Percentiles rank a stretch among this genome's conserved stretches.
phyloP scores from a whole-genome alignment of 306 rosid species.

The Acacia acuminata region DNA sequence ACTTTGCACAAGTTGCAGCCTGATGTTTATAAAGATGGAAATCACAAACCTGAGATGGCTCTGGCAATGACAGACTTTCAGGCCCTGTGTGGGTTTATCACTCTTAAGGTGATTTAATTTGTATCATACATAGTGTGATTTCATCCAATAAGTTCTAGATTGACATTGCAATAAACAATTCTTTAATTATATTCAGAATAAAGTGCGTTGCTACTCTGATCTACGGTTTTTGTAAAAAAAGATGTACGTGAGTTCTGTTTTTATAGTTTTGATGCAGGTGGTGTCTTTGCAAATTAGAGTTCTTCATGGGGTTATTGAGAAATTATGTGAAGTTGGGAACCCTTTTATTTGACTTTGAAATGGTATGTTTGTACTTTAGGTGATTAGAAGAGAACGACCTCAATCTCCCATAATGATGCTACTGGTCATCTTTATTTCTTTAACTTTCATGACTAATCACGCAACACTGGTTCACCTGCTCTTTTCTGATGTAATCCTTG shows the following conservation, averaged over 20 bases:
- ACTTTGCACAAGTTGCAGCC: conserved; percentile 74
- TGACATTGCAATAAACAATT: background rate
- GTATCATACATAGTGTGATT: background rate
- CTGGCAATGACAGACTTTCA: conserved; percentile 76
- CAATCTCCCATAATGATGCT: background rate
- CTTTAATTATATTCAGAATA: conserved; percentile 12
- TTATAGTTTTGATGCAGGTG: background rate
- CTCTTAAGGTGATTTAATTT: conserved; percentile 51
- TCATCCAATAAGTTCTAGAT: background rate
- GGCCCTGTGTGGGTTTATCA: conserved; percentile 92
- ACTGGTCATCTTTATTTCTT: background rate
- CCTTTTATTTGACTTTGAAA: background rate
- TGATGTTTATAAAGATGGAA: conserved; percentile 74
- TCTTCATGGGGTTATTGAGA: background rate
- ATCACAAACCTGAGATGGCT: conserved; percentile 99
- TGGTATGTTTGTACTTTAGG: background rate
- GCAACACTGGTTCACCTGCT: background rate
- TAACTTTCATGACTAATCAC: background rate
- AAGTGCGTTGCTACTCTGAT: background rate
- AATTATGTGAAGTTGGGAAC: background rate
- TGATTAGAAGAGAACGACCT: background rate
- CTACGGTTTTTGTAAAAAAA: background rate
- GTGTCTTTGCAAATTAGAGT: background rate
- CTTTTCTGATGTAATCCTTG: background rate
- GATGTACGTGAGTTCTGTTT: conserved; percentile 18